Evolutionary conservation across 805 yeast genomes (phyloP), one percentile per base, ranked within the genome.

Genomic region (Saccharomycopsis capsularis): DNA sequence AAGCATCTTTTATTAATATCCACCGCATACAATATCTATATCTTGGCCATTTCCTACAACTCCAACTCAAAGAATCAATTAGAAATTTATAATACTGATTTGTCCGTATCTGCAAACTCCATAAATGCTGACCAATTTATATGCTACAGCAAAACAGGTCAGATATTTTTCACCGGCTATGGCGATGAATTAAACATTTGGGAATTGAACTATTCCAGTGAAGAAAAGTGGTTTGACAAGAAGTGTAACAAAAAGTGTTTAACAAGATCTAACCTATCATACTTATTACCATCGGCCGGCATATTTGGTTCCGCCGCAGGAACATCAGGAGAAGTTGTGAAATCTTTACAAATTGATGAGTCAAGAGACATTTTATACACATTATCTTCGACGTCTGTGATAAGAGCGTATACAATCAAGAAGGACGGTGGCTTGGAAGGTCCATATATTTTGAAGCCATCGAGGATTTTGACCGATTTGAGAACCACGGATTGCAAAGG

Each of bases 221-320:
- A 84, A 23, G 93, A 88, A 42, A 82, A 86, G 47, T 91, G 96
- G 86, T 88, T 88, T 62, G 79, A 81, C 54, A 82, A 85, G 59
- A 85, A 82, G 58, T 85, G 95, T 60, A 79, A 79, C 57, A 89
- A 89, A 63, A 79, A 82, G 37, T 88, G 97, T 62, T 73, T 86
- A 48, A 88, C 97, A 40, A 80, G 78, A 65, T 77, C 77, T 56
- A 81, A 71, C 0, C 63, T 81, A 38, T 67, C 82, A 0, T 70
- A 74, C 32, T 67, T 78, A 29, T 64, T 79, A 19, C 82, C 82
- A n/a, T 57, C 63, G 3, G 60, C 61, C 40, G 11, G 59, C 56
- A 36, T 60, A 57, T 44, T 49, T 38, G 36, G 42, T 27, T 19
- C 50, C 24, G 13, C 36, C 32, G 34, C 42, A 21, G 44, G 25